Evolutionary conservation across 106 monocot species (phyloP).

Genomic region (Dactylorhiza incarnata): DNA sequence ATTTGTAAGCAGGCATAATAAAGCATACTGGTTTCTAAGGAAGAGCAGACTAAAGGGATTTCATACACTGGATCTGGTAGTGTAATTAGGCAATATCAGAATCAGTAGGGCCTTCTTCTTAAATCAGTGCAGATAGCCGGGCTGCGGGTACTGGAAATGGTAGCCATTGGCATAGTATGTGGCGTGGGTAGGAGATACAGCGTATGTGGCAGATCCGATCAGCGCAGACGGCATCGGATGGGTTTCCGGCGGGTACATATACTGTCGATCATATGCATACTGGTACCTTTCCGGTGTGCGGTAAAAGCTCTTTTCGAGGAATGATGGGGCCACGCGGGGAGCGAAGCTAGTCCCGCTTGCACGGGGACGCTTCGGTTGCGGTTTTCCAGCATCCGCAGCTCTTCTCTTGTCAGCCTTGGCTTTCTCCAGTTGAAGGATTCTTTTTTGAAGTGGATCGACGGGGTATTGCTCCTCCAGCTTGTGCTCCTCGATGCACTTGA

Average conservation of each 20-base stretch:
- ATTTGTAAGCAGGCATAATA: slow-evolving; percentile 2
- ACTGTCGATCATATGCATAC: slow-evolving; percentile 58
- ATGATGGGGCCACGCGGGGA: slow-evolving; percentile 21
- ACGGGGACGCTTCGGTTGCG: slow-evolving; percentile 80
- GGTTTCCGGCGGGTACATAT: slow-evolving; percentile 42
- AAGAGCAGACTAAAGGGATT: slow-evolving; percentile 8
- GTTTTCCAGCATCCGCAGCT: slow-evolving; percentile 68
- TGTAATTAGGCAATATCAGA: slow-evolving; percentile 24
- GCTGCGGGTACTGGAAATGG: slow-evolving; percentile 56
- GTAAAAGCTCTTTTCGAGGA: slow-evolving; percentile 69
- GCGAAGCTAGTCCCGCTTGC: slow-evolving; percentile 44
- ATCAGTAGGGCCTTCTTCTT: slow-evolving; percentile 25
- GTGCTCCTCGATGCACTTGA: slow-evolving; percentile 91
- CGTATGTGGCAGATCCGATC: slow-evolving; percentile 39
- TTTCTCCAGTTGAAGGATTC: slow-evolving; percentile 76
- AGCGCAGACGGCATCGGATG: slow-evolving; percentile 32
- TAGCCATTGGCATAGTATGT: slow-evolving; percentile 72
- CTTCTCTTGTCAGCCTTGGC: slow-evolving; percentile 91
- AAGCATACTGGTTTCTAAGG: slow-evolving; percentile 8
- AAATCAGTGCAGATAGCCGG: slow-evolving; percentile 64
- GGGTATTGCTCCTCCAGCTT: slow-evolving; percentile 74
- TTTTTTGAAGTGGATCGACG: slow-evolving; percentile 63
- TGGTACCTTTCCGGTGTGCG: slow-evolving; percentile 55
- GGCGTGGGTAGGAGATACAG: slow-evolving; percentile 40
- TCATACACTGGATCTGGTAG: slow-evolving; percentile 24